These are phyloP conservation scores for Triticum monococcum DNA, from an alignment of 176 grass and related monocot species.

Conservation along the genomic window DNA sequence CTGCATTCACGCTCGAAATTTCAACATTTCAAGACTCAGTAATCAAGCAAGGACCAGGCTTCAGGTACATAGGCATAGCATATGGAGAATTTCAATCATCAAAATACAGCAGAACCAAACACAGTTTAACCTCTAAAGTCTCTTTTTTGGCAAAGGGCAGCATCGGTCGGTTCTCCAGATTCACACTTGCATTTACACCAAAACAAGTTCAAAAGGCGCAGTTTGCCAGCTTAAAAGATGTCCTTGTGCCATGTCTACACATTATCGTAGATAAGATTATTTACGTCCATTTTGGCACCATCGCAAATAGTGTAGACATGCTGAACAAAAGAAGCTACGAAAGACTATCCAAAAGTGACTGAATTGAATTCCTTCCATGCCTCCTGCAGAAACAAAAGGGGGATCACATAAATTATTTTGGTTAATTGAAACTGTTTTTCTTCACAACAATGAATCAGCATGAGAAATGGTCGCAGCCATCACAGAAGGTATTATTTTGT, in stretches of 20 bases:
- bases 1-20: not conserved
- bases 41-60: not conserved
- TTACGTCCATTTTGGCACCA: not conserved
- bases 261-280: not conserved
- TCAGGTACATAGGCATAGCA: not conserved
- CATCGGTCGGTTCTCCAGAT: not conserved
- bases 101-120: not conserved
- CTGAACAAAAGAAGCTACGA: not conserved
- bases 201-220: not conserved
- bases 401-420: not conserved
- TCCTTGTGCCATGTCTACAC: not conserved
- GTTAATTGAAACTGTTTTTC: not conserved
- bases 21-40: not conserved
- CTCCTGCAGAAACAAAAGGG: constrained; percentile 53
- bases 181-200: not conserved
- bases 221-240: not conserved
- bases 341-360: constrained; percentile 49
- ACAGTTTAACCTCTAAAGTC: not conserved
- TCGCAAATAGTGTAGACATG: not conserved
- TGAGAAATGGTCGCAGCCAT: not conserved
- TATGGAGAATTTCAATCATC: not conserved
- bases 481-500: not conserved
- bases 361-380: constrained; percentile 87
- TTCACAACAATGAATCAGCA: not conserved
- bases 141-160: not conserved